Percentiles rank a stretch among this genome's conserved stretches.
phyloP scores from a whole-genome alignment of 768 basidiomycete genomes.

The Pisolithus orientalis region DNA sequence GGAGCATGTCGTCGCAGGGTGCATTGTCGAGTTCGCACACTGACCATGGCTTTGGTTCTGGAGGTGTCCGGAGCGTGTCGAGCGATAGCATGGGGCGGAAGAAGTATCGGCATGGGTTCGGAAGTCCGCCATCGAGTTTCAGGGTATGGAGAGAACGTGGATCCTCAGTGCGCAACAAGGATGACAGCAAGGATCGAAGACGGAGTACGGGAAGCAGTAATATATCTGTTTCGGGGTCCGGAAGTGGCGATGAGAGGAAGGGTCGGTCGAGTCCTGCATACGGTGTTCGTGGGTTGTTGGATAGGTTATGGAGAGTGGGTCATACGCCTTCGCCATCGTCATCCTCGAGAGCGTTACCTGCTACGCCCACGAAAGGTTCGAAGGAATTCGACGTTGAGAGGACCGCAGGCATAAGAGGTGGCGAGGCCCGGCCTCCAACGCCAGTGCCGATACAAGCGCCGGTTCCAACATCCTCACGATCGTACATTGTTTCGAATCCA shows the following conservation, averaged over 20 bases:
- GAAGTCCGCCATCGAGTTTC: slow-evolving; percentile 24
- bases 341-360: slow-evolving; percentile 16
- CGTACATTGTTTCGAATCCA: slow-evolving; percentile 28
- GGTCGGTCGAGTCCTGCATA: slow-evolving; percentile 15
- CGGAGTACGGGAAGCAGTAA: slow-evolving; percentile 9
- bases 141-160: slow-evolving; percentile 18
- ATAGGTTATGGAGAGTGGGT: slow-evolving; percentile 19
- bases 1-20: slow-evolving; percentile 28
- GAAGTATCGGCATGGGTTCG: slow-evolving; percentile 9
- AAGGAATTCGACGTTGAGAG: slow-evolving; percentile 13
- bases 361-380: slow-evolving; percentile 1
- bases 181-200: slow-evolving; percentile 10
- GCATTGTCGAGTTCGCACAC: slow-evolving; percentile 17
- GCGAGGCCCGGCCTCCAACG: slow-evolving; percentile 4
- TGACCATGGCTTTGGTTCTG: slow-evolving; percentile 14
- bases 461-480: slow-evolving; percentile 14
- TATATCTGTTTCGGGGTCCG: slow-evolving; percentile 10
- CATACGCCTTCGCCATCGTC: slow-evolving; percentile 24
- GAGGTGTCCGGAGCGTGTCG: slow-evolving; percentile 13
- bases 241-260: slow-evolving; percentile 18
- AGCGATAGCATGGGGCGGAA: slow-evolving; percentile 14
- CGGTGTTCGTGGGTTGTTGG: slow-evolving; percentile 24
- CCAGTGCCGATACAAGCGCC: slow-evolving; percentile 8
- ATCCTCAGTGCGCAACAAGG: slow-evolving; percentile 16
- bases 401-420: background rate